A percentile compares a stretch with the other conserved stretches of the same genome.
phyloP scores from a whole-genome alignment of 805 yeast genomes.

The Zygosaccharomyces pseudorouxii region DNA sequence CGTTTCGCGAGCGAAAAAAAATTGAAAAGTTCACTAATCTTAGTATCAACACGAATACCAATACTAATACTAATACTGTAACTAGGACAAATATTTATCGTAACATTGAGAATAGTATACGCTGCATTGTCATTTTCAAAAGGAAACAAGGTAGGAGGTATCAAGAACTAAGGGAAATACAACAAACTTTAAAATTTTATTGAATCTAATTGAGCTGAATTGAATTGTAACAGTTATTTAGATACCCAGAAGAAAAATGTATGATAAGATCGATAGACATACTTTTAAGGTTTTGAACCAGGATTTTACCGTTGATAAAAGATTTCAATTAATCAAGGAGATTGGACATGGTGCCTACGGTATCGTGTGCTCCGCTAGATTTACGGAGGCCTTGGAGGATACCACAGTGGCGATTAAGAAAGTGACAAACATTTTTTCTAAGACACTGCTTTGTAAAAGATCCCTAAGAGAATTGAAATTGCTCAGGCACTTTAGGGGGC shows the following conservation, averaged over 20 bases:
- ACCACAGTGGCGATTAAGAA: conserved; percentile 93
- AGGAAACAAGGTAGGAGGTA: neutral
- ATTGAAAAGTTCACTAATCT: neutral
- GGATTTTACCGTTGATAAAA: conserved; percentile 84
- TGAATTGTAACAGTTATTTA: neutral
- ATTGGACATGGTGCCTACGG: conserved; percentile 99
- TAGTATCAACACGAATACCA: neutral
- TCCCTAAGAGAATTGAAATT: conserved; percentile 88
- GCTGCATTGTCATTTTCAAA: too few relatives aligned
- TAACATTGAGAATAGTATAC: neutral
- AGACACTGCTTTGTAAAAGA: conserved; percentile 85
- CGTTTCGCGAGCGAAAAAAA: conserved; percentile 5
- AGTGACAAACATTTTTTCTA: conserved; percentile 88
- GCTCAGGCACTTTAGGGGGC: conserved; percentile 90
- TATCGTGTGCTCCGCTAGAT: conserved; percentile 89
- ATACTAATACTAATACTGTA: neutral
- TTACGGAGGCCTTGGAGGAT: conserved; percentile 64
- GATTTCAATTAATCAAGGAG: conserved; percentile 86
- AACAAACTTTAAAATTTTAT: neutral
- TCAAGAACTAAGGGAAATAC: neutral
- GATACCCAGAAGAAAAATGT: conserved; percentile 17
- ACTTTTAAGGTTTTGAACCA: conserved; percentile 74
- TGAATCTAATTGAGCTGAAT: neutral
- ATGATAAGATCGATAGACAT: conserved; percentile 38
- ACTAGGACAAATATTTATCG: neutral